phyloP scores from a whole-genome alignment of 176 grass and related monocot species.

The Eragrostis nindensis region DNA sequence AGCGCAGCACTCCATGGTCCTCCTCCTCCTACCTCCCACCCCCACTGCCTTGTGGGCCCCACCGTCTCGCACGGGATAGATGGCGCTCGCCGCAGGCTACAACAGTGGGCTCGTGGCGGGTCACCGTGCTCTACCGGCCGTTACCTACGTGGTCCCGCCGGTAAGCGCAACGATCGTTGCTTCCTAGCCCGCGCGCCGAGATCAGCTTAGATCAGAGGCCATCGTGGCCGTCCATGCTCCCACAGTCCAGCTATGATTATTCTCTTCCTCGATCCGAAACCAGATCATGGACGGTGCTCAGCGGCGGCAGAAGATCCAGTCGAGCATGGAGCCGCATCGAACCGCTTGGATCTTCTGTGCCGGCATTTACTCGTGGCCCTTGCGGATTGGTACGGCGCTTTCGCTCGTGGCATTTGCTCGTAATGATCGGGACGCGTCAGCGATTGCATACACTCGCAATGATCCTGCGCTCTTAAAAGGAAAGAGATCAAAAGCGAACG shows the following conservation, averaged over 20 bases:
- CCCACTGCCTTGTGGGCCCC: background rate
- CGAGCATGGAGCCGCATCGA: background rate
- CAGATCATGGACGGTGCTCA: constrained; percentile 20
- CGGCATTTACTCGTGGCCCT: background rate
- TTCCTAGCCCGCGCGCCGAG: background rate
- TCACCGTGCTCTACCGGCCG: background rate
- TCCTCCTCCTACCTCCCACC: background rate
- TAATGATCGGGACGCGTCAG: background rate
- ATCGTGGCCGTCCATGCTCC: background rate
- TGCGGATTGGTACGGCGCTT: too few relatives aligned
- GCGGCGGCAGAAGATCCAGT: constrained; percentile 30
- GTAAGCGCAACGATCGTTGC: background rate
- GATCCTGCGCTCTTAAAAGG: too few relatives aligned
- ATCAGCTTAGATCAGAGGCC: background rate
- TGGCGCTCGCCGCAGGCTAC: constrained; percentile 4
- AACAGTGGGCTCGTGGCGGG: background rate
- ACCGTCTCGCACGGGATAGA: background rate
- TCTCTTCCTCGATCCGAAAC: background rate
- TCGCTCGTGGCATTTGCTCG: too few relatives aligned
- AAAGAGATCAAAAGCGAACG: background rate
- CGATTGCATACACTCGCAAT: background rate
- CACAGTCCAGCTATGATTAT: background rate
- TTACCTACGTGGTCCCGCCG: background rate
- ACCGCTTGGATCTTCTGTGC: constrained; percentile 14
- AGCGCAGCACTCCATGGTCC: constrained; percentile 18